These are phyloP conservation scores for Narthecium ossifragum DNA, from an alignment of 106 monocot genomes.

Conservation along the genomic window DNA sequence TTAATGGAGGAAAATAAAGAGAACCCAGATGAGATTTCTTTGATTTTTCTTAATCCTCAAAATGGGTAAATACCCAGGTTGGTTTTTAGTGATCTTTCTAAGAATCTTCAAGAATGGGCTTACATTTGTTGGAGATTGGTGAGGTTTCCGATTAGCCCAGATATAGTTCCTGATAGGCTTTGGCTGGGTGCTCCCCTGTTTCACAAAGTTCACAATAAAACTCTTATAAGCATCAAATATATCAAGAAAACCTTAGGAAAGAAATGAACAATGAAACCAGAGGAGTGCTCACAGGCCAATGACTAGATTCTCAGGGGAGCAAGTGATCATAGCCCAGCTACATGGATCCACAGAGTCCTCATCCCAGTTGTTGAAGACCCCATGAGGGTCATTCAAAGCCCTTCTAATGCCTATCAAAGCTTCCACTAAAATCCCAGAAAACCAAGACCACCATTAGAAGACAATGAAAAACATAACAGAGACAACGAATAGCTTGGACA, in stretches of 20 bases:
- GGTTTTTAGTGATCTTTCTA: not conserved
- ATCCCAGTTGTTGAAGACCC: constrained; percentile 91
- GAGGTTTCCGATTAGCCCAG: constrained; percentile 66
- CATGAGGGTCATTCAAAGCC: constrained; percentile 69
- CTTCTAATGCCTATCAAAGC: constrained; percentile 65
- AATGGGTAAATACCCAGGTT: no score
- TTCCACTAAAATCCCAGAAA: not conserved
- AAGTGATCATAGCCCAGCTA: constrained; percentile 98
- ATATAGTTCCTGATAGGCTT: constrained; percentile 71
- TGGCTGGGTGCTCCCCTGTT: constrained; percentile 82
- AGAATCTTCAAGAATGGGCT: not conserved
- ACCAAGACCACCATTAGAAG: not conserved
- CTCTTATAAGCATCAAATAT: not conserved
- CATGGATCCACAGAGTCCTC: constrained; percentile 90
- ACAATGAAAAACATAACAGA: not conserved
- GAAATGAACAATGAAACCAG: not conserved
- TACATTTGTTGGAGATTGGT: constrained; percentile 95
- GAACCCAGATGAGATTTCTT: not conserved
- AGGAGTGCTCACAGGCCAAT: constrained; percentile 51
- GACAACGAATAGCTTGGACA: not conserved
- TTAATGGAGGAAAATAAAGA: not conserved
- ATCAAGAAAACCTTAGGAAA: not conserved
- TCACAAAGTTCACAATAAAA: not conserved
- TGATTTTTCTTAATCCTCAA: no score
- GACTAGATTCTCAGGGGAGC: constrained; percentile 79